Percentiles rank a stretch among this genome's conserved stretches.
Evolutionary conservation across 2,329 filamentous ascomycete species (phyloP).

Genomic region (Exophiala sp.): DNA sequence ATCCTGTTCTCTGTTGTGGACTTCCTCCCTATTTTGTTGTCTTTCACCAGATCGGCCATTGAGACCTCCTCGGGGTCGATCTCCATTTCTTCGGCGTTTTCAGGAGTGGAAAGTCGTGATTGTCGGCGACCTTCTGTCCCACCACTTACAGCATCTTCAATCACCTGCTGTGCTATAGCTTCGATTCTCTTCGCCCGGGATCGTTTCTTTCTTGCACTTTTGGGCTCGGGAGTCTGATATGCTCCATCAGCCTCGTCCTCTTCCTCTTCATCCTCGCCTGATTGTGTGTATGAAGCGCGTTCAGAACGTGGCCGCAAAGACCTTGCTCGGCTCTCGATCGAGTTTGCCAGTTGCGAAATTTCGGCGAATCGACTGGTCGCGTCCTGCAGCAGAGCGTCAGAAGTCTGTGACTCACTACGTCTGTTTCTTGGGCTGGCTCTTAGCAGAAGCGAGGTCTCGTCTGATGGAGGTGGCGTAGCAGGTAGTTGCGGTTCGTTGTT

Average conservation of each 20-base stretch:
- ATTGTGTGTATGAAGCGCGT: not conserved
- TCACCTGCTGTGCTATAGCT: constrained; percentile 14
- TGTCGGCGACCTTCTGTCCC: constrained; percentile 2
- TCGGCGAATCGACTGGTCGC: constrained; percentile 18
- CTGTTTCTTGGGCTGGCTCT: constrained; percentile 13
- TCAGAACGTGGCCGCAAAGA: constrained; percentile 6
- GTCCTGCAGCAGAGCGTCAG: constrained; percentile 21
- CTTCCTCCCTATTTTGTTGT: constrained; percentile 52
- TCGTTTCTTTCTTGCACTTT: constrained; percentile 7
- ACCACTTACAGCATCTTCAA: constrained; percentile 13
- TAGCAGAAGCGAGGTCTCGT: constrained; percentile 5
- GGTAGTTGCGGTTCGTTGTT: constrained; percentile 3
- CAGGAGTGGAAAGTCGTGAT: constrained; percentile 33
- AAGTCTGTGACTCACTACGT: constrained; percentile 23
- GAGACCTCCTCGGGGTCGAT: constrained; percentile 54
- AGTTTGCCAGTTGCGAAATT: constrained; percentile 24
- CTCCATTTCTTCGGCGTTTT: constrained; percentile 46
- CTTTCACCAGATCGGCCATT: constrained; percentile 57
- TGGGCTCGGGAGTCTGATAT: not conserved
- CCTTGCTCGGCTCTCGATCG: constrained; percentile 18
- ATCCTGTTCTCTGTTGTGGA: constrained; percentile 58
- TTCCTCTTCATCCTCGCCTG: constrained; percentile 3
- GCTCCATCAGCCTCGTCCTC: not conserved
- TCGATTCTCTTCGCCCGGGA: constrained; percentile 4
- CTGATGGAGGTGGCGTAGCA: constrained; percentile 8